phyloP scores from a whole-genome alignment of 805 yeast species.

The Sugiyamaella americana region DNA sequence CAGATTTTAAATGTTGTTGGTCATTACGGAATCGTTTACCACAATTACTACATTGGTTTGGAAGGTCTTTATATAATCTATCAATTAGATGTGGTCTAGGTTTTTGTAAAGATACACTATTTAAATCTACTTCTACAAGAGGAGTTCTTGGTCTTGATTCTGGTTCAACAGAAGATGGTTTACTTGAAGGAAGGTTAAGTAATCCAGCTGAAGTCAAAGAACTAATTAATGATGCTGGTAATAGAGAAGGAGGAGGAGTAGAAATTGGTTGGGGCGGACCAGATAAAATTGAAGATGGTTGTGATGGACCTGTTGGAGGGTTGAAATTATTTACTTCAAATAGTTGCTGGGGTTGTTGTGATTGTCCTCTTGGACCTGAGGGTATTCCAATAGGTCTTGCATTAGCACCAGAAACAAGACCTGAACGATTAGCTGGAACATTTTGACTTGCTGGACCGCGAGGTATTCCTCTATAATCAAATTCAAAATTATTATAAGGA shows the following conservation, averaged over 20 bases:
- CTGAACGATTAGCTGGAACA: neutral
- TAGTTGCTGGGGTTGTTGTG: neutral
- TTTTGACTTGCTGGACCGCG: neutral
- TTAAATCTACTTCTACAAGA: conserved; percentile 27
- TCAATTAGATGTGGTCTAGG: conserved; percentile 32
- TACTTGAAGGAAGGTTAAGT: conserved; percentile 5
- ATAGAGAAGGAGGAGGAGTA: neutral
- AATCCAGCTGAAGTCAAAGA: conserved; percentile 28
- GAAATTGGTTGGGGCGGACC: neutral
- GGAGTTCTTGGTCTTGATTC: conserved; percentile 2
- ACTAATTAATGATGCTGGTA: conserved; percentile 16
- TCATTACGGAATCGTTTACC: conserved; percentile 75
- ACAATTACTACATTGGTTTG: conserved; percentile 83
- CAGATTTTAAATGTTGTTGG: conserved; percentile 43
- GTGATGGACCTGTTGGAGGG: neutral
- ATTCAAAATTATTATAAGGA: neutral
- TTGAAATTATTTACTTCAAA: too few relatives aligned
- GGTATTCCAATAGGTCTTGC: neutral
- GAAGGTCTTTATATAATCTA: conserved; percentile 49
- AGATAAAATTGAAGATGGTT: too few relatives aligned
- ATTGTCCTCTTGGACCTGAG: neutral
- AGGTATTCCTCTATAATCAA: neutral
- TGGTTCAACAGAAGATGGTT: neutral
- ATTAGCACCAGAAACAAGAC: neutral
- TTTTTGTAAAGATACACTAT: conserved; percentile 27